Conservation (phyloP, 768 basidiomycete species). For the Calvatia gigantea region DNA sequence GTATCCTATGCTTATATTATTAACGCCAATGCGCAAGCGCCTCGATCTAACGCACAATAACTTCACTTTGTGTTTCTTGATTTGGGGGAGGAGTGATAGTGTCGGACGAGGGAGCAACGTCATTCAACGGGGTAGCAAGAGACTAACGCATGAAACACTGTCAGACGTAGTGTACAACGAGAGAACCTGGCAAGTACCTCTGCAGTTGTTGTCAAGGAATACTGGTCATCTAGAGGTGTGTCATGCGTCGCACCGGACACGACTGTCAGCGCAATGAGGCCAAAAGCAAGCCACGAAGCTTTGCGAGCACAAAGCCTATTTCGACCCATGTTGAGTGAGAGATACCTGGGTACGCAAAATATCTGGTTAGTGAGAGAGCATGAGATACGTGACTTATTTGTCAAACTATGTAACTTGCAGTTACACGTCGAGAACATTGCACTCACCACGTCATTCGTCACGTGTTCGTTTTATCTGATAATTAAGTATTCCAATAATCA, state of each 20-base stretch:
- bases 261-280: constrained; percentile 48
- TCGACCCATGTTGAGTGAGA: constrained; percentile 20
- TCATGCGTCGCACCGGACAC: constrained; percentile 43
- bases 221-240: constrained; percentile 23
- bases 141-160: not conserved
- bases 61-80: constrained; percentile 1
- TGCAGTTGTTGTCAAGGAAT: constrained; percentile 23
- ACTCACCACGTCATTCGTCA: constrained; percentile 23
- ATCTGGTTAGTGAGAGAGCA: not conserved
- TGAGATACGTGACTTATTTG: constrained; percentile 2
- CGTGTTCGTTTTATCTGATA: constrained; percentile 18
- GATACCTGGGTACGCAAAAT: not conserved
- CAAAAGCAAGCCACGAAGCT: constrained; percentile 60
- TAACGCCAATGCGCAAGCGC: not conserved
- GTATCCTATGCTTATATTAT: not conserved
- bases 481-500: not conserved
- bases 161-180: not conserved
- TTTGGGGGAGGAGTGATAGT: not conserved
- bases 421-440: constrained; percentile 18
- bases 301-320: constrained; percentile 35
- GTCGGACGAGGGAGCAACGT: not conserved
- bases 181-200: constrained; percentile 18
- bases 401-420: constrained; percentile 1
- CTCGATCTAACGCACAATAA: not conserved
- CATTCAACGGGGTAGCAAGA: not conserved